Conservation (phyloP, 2,329 filamentous ascomycete genomes). For the Cucurbitaria berberidis region DNA sequence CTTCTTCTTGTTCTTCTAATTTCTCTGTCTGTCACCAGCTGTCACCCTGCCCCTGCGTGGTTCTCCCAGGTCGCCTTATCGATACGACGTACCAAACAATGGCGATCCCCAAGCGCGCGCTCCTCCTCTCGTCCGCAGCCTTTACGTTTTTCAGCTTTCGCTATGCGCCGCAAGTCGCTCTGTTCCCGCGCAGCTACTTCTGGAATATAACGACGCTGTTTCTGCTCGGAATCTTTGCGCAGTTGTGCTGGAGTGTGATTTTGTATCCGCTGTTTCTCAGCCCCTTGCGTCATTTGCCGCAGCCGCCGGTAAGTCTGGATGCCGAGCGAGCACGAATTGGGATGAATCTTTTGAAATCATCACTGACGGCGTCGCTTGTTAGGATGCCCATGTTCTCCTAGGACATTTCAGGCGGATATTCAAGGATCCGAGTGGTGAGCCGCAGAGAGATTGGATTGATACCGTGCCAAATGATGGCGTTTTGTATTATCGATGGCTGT, state of each 20-base stretch:
- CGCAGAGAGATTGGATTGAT: conserved; percentile 58
- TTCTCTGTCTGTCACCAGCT: not conserved
- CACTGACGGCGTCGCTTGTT: not conserved
- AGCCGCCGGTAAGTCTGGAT: conserved; percentile 53
- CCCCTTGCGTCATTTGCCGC: conserved; percentile 64
- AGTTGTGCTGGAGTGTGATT: conserved; percentile 52
- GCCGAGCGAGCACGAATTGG: not conserved
- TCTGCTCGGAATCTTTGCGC: conserved; percentile 43
- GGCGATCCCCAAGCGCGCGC: conserved; percentile 35
- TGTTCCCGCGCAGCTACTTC: conserved; percentile 41
- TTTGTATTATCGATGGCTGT: conserved; percentile 58
- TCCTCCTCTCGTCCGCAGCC: conserved; percentile 32
- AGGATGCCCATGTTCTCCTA: conserved; percentile 44
- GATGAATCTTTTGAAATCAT: no score
- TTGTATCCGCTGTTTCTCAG: conserved; percentile 66
- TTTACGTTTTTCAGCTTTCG: conserved; percentile 39
- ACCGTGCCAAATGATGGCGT: conserved; percentile 62
- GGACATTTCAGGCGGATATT: conserved; percentile 54
- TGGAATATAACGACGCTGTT: conserved; percentile 53
- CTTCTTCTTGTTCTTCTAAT: not conserved
- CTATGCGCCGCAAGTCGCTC: conserved; percentile 40
- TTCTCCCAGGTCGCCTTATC: no score
- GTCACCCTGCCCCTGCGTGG: no score
- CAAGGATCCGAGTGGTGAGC: conserved; percentile 52
- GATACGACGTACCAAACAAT: conserved; percentile 18